Percentiles rank a stretch among this genome's conserved stretches.
These are phyloP conservation scores for Colletotrichum sp. DNA, from an alignment of 2,329 filamentous ascomycete species.

Conservation along the genomic window DNA sequence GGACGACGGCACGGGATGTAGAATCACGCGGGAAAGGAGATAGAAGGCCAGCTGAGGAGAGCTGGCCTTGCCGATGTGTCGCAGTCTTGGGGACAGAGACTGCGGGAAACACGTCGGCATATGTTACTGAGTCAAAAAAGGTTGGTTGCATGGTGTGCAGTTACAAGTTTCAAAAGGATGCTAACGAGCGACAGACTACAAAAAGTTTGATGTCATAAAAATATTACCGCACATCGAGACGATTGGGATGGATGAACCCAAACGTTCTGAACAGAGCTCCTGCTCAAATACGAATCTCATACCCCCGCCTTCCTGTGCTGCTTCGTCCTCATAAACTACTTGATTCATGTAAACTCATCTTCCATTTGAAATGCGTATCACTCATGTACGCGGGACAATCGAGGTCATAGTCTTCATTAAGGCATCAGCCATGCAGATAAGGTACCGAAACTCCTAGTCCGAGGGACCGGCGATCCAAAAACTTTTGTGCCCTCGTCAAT, in stretches of 20 bases:
- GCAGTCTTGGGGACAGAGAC: background rate
- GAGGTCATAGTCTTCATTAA: constrained; percentile 17
- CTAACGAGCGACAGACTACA: background rate
- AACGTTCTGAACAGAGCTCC: background rate
- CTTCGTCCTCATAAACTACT: background rate
- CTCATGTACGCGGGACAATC: background rate
- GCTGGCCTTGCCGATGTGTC: constrained; percentile 19
- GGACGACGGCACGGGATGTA: background rate
- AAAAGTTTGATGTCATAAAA: background rate
- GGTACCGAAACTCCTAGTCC: background rate
- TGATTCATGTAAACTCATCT: background rate
- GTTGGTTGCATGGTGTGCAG: background rate
- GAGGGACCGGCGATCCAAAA: background rate
- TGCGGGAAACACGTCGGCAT: constrained; percentile 13
- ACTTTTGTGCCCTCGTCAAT: background rate
- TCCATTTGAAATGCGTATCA: background rate
- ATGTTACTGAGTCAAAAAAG: constrained; percentile 1
- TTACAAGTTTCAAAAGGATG: background rate
- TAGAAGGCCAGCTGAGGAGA: background rate
- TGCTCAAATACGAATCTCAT: background rate
- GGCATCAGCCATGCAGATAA: background rate
- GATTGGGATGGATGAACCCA: background rate
- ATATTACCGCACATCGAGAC: background rate
- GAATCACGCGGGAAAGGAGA: background rate
- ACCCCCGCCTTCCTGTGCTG: background rate